Base-by-base conservation (phyloP, 257 asterid species). In the Ocimum tenuiflorum region DNA sequence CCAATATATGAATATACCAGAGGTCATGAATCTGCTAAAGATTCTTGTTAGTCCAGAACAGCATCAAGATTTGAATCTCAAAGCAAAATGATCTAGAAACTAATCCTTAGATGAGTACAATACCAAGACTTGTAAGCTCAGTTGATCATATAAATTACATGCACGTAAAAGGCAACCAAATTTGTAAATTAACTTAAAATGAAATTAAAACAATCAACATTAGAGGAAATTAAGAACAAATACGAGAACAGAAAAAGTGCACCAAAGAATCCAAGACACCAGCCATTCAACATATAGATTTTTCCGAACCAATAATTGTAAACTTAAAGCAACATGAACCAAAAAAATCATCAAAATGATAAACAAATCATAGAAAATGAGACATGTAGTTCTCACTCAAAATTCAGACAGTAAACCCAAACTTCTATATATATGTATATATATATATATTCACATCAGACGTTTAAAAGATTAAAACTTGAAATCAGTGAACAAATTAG, bases 381-480 rank as follows among this genome's bases (percentile, higher is more conserved):
- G 50, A 36, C 19, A 38, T 7, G 23, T 0, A 54, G 36, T 29
- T 45, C 60, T 18, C 71, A 46, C 60, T 15, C n/a, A 58, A 41
- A 73, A 77, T 23, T 73, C 63, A 49, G 65, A 54, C 29, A 63
- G 64, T 49, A 33, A 38, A 57, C 22, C 53, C 63, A 55, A 69
- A 49, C 56, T 66, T 31, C 39, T 24, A 67, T n/a, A n/a, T n/a
- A n/a, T n/a, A n/a, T n/a, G n/a, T n/a, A n/a, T n/a, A n/a, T n/a
- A n/a, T n/a, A n/a, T n/a, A n/a, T n/a, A 71, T 41, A 51, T 55
- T 68, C 68, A 75, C 70, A 67, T 59, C 75, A 55, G 19, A 67
- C 42, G 60, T 65, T 48, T 63, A 42, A 78, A 74, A 73, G 70
- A 69, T 72, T 73, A 79, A 47, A 77, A 72, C 75, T 79, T 66